Evolutionary conservation across 2,329 filamentous ascomycete species (phyloP), one percentile per base, ranked within the genome.

Genomic region (Hypocreales sp.): DNA sequence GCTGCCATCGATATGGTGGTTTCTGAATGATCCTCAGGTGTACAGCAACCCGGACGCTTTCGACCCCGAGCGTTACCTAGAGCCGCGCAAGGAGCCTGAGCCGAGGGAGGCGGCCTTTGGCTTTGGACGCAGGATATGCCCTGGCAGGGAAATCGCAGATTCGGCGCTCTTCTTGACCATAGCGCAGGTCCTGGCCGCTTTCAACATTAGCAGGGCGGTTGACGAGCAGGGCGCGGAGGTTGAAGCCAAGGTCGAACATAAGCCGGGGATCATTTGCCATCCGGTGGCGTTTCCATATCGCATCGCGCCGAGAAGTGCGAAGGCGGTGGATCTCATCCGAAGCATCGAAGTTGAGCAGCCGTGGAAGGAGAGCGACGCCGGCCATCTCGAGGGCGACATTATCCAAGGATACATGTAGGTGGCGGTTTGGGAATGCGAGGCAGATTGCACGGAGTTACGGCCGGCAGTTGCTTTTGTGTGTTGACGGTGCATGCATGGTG

Each of bases 11-110:
- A 31, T 42, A 5, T 50, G 43, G 43, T 45, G 38, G 14, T 36
- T 53, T 11, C 64, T 74, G 15, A 77, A 81, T 46, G 77, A 83
- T 40, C 66, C 71, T 2, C 67, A 73, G 20, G 69, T 68, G 2
- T 81, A 83, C 44, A 58, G 66, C 0, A 27, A 50, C 8, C 51
- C 51, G 0, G 33, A 32, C 5, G 10, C 15, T 2, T 57, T 57
- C 14, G 36, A 50, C 15, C 53, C 51, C 0, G 45, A 47, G 2
- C 40, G 53, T 0, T 55, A 40, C 33, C 33, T 53, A 4, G 24
- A 22, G 15, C 37, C 40, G 2, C 30, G 39, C 7, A 40, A 44
- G 1, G 44, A 47, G 10, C 48, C 44, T 1, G 44, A 50, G 7
- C 47, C 54, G 0, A 16, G 15, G 0, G 24, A 25, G 0, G 28